A percentile compares a stretch with the other conserved stretches of the same genome.
These are phyloP conservation scores for Tolypocladium tundrense DNA, from an alignment of 2,329 filamentous ascomycete species.

Conservation along the genomic window DNA sequence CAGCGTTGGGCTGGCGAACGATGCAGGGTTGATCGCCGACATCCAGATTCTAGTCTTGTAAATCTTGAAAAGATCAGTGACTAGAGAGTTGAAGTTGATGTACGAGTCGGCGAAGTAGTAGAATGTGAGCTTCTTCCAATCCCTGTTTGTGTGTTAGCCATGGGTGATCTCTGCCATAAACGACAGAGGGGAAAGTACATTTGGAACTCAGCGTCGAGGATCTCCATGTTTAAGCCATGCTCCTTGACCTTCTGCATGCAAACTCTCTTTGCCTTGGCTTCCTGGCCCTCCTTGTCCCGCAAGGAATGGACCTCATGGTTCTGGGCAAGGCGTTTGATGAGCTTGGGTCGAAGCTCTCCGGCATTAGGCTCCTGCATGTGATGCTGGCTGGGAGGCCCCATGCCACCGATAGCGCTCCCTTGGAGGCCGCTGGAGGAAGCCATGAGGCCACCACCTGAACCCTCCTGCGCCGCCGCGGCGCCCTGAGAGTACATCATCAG, in stretches of 20 bases:
- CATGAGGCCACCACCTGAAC: constrained; percentile 50
- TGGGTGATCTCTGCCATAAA: background rate
- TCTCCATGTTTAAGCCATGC: constrained; percentile 94
- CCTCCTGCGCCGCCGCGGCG: constrained; percentile 52
- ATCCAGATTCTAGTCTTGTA: constrained; percentile 99
- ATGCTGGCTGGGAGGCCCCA: constrained; percentile 65
- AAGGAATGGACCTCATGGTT: constrained; percentile 81
- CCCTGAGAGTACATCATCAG: constrained; percentile 96
- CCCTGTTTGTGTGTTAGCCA: constrained; percentile 43
- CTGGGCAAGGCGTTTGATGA: constrained; percentile 92
- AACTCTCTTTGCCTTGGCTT: constrained; percentile 93
- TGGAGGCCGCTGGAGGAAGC: constrained; percentile 53
- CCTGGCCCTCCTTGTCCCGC: constrained; percentile 92
- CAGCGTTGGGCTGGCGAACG: constrained; percentile 71
- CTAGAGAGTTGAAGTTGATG: constrained; percentile 97
- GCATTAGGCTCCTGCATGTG: constrained; percentile 61
- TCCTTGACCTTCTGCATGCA: constrained; percentile 96
- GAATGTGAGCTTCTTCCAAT: constrained; percentile 98
- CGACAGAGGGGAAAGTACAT: constrained; percentile 48
- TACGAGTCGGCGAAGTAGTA: constrained; percentile 98
- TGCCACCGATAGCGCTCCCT: constrained; percentile 64
- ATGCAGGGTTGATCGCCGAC: constrained; percentile 97
- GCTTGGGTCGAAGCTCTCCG: constrained; percentile 81
- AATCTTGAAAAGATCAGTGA: constrained; percentile 96
- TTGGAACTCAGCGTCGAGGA: constrained; percentile 95